These are phyloP conservation scores for Geotrichum citri-aurantii DNA, from an alignment of 1,139 yeast species.

Conservation along the genomic window DNA sequence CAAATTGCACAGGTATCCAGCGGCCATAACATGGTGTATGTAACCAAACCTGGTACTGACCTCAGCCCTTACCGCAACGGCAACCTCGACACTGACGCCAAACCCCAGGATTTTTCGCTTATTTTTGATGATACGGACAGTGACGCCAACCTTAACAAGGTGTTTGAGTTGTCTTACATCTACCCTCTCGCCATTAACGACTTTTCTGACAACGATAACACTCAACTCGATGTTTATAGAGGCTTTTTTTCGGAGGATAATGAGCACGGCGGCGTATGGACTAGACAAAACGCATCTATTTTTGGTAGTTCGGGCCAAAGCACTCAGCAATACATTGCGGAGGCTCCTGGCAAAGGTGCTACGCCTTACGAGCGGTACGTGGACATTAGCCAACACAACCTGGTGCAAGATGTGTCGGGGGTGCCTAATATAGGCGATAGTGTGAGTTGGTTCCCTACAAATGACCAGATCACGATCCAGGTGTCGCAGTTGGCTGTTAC, in stretches of 20 bases:
- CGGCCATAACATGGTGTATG: conserved; percentile 10
- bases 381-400: conserved; percentile 1
- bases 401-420: conserved; percentile 11
- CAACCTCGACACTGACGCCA: conserved; percentile 1
- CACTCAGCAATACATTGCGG: conserved; percentile 10
- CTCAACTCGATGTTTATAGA: conserved; percentile 13
- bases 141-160: conserved; percentile 9
- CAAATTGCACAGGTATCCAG: conserved; percentile 13
- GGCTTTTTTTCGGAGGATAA: conserved; percentile 16
- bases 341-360: conserved; percentile 4
- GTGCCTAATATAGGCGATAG: conserved; percentile 5
- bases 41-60: conserved; percentile 8
- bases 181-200: conserved; percentile 18
- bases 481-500: conserved; percentile 15
- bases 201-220: background rate
- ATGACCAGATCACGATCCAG: conserved; percentile 15
- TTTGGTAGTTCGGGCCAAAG: background rate
- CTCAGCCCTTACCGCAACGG: background rate
- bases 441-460: conserved; percentile 9
- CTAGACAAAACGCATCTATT: conserved; percentile 17
- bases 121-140: conserved; percentile 12
- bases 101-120: conserved; percentile 9
- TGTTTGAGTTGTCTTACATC: conserved; percentile 15
- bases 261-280: conserved; percentile 15
- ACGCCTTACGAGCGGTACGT: conserved; percentile 14